Evolutionary conservation across 352 stramenopile species (phyloP).

Genomic region (Phytophthora multivora): DNA sequence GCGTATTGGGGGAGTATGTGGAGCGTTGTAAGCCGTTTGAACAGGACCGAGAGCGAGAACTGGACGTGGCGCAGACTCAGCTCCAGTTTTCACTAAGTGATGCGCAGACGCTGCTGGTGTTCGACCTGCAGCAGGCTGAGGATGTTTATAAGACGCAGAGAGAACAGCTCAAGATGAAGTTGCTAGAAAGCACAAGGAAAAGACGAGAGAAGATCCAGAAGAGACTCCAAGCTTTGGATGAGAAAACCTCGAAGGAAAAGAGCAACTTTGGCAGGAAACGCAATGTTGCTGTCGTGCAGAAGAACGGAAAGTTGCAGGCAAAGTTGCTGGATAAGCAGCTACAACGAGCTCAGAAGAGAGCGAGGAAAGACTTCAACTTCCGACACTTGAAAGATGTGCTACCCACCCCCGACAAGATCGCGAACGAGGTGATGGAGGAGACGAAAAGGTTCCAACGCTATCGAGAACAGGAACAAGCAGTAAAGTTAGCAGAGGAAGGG

Average conservation of each 20-base stretch:
- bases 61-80: conserved; percentile 56
- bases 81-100: conserved; percentile 62
- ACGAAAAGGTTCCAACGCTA: conserved; percentile 27
- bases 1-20: conserved; percentile 67
- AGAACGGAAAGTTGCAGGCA: conserved; percentile 2
- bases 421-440: conserved; percentile 38
- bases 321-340: conserved; percentile 37
- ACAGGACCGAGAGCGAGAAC: conserved; percentile 47
- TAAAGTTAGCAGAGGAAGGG: conserved; percentile 10
- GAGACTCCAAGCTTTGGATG: conserved; percentile 62
- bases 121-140: conserved; percentile 76
- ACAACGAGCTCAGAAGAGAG: conserved; percentile 19
- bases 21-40: conserved; percentile 65
- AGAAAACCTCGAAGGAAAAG: conserved; percentile 25
- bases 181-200: conserved; percentile 40
- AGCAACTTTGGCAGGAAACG: conserved; percentile 18
- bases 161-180: conserved; percentile 54
- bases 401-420: conserved; percentile 41
- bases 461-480: conserved; percentile 20
- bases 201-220: conserved; percentile 67
- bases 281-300: neutral
- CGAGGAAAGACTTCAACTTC: conserved; percentile 59
- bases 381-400: conserved; percentile 57
- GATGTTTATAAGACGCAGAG: conserved; percentile 54
- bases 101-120: conserved; percentile 61